phyloP scores from a whole-genome alignment of 2,329 filamentous ascomycete genomes.

The Fragosphaeria purpurea region DNA sequence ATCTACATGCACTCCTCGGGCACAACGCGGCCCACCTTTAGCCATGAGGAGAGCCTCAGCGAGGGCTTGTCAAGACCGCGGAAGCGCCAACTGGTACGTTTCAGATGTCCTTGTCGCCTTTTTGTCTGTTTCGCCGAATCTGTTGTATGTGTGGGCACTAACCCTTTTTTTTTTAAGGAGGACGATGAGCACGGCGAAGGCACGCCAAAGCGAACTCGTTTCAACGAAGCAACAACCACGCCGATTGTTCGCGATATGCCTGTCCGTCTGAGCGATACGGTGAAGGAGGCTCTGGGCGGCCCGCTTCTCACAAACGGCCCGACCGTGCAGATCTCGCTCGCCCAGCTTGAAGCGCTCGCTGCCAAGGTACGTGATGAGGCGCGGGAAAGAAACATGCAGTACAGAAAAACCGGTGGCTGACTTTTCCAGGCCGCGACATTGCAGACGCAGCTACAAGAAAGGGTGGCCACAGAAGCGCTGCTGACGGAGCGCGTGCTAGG shows the following conservation, averaged over 20 bases:
- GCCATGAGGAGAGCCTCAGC: conserved; percentile 2
- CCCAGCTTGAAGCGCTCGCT: conserved; percentile 20
- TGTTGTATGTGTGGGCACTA: neutral
- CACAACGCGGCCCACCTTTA: conserved; percentile 10
- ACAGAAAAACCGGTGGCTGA: too few relatives aligned
- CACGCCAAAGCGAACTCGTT: conserved; percentile 22
- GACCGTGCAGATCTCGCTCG: conserved; percentile 19
- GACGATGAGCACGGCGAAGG: conserved; percentile 4
- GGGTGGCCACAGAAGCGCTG: conserved; percentile 14
- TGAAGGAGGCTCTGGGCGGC: conserved; percentile 8
- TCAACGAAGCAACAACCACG: conserved; percentile 16
- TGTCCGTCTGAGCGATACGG: conserved; percentile 5
- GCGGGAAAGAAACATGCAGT: too few relatives aligned
- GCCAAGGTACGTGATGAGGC: too few relatives aligned
- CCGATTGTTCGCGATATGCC: conserved; percentile 6
- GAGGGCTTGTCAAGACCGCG: conserved; percentile 18
- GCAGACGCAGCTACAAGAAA: conserved; percentile 24
- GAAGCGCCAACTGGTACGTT: conserved; percentile 25
- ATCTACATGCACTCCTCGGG: conserved; percentile 28
- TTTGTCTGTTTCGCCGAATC: neutral
- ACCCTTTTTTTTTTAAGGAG: neutral
- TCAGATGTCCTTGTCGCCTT: too few relatives aligned
- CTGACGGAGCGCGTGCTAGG: conserved; percentile 28
- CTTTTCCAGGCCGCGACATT: conserved; percentile 25
- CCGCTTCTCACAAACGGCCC: neutral